These are phyloP conservation scores for Schizochytrium sp. DNA, from an alignment of 108 stramenopile genomes.

Conservation along the genomic window DNA sequence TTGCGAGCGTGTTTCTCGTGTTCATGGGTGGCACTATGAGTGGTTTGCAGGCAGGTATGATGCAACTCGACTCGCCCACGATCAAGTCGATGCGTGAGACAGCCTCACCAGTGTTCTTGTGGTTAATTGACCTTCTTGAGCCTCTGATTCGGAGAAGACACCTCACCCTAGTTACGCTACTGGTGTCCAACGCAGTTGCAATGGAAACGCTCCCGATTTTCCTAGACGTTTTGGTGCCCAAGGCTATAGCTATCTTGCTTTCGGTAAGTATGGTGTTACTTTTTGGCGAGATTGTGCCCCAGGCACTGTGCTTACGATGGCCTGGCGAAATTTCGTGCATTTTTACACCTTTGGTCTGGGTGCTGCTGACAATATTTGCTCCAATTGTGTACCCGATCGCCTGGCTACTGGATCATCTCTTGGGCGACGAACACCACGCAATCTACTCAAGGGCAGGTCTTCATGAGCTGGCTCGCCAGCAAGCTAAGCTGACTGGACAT, in stretches of 20 bases:
- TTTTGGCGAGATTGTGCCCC: conserved; percentile 83
- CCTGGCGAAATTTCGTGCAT: conserved; percentile 40
- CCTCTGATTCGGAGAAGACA: conserved; percentile 81
- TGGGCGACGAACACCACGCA: conserved; percentile 77
- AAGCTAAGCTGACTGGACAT: conserved; percentile 61
- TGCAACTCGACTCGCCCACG: conserved; percentile 40
- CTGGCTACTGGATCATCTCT: conserved; percentile 80
- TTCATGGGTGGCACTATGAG: conserved; percentile 45
- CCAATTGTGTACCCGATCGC: conserved; percentile 91
- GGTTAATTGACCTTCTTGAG: conserved; percentile 2
- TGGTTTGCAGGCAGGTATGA: conserved; percentile 54
- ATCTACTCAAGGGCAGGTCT: conserved; percentile 18
- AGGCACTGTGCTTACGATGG: conserved; percentile 60
- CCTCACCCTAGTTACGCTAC: conserved; percentile 87
- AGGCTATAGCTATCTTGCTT: conserved; percentile 84
- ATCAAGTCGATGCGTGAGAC: background rate
- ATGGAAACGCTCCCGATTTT: conserved; percentile 95
- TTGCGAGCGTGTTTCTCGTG: conserved; percentile 19
- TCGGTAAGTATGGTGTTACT: conserved; percentile 91
- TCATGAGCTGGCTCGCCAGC: conserved; percentile 64
- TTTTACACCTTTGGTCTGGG: conserved; percentile 83
- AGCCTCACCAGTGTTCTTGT: conserved; percentile 23
- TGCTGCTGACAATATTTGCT: conserved; percentile 82
- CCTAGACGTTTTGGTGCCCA: conserved; percentile 87
- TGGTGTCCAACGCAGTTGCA: conserved; percentile 88